Conservation (phyloP, 352 stramenopile genomes). For the Pythium diclinum region DNA sequence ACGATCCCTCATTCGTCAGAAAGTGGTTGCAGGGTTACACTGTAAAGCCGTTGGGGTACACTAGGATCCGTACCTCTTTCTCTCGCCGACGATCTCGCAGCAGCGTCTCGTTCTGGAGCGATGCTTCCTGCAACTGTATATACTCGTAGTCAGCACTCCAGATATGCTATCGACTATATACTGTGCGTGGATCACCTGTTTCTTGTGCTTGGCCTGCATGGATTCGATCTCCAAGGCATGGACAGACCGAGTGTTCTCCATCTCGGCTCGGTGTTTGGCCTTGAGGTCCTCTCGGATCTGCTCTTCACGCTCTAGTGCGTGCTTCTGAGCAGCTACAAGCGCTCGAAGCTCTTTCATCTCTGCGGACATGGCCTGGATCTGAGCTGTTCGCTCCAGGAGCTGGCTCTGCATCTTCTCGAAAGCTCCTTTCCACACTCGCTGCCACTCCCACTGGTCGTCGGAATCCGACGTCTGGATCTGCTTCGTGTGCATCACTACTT, state of each 20-base stretch:
- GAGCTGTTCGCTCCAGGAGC: conserved; percentile 31
- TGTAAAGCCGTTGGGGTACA: too few species aligned
- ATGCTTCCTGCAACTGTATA: conserved; percentile 29
- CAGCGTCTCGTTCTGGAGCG: conserved; percentile 44
- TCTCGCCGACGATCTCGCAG: conserved; percentile 38
- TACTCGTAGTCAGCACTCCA: neutral
- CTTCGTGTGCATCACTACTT: conserved; percentile 35
- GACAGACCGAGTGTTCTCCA: conserved; percentile 42
- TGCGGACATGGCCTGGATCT: conserved; percentile 30
- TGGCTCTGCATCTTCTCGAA: conserved; percentile 59
- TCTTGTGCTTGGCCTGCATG: conserved; percentile 43
- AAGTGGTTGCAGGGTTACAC: neutral
- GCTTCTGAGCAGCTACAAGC: conserved; percentile 39
- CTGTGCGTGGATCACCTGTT: conserved; percentile 31
- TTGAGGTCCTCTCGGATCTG: conserved; percentile 32
- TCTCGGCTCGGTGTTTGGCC: conserved; percentile 37
- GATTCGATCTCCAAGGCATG: conserved; percentile 52
- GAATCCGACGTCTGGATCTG: conserved; percentile 57
- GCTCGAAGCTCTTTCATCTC: conserved; percentile 59
- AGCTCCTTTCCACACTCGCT: conserved; percentile 65
- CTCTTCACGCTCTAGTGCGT: conserved; percentile 37
- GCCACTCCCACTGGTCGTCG: conserved; percentile 69
- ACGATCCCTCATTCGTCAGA: neutral
- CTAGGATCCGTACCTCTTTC: conserved; percentile 14
- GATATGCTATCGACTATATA: too few species aligned